Conservation (phyloP, 2,329 filamentous ascomycete genomes). For the Fusarium palustre region DNA sequence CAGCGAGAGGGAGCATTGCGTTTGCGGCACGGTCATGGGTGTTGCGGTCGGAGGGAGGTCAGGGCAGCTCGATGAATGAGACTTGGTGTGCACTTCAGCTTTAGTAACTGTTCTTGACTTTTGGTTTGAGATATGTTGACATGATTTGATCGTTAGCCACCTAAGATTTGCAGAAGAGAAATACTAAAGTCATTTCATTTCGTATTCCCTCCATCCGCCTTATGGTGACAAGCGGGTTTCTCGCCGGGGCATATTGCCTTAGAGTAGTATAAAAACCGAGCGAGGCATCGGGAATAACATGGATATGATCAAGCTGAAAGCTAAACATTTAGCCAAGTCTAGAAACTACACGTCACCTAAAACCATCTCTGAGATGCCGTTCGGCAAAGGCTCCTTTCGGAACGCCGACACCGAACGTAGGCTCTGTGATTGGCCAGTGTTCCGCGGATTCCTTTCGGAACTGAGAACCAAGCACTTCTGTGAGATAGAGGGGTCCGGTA, state of each 20-base stretch:
- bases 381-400: constrained; percentile 18
- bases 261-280: background rate
- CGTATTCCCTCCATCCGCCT: background rate
- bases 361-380: constrained; percentile 12
- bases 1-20: constrained; percentile 9
- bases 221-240: background rate
- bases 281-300: constrained; percentile 41
- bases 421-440: background rate
- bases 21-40: constrained; percentile 24
- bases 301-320: constrained; percentile 29
- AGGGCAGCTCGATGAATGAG: background rate
- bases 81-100: background rate
- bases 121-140: background rate
- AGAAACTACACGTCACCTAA: constrained; percentile 4
- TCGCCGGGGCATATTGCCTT: constrained; percentile 17
- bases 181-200: background rate
- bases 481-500: constrained; percentile 5
- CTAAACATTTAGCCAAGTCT: constrained; percentile 28
- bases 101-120: background rate
- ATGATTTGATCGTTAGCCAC: no score
- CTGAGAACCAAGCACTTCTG: background rate
- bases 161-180: background rate
- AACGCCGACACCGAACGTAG: constrained; percentile 4
- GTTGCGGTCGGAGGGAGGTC: background rate
- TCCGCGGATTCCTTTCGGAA: constrained; percentile 1